Percentiles rank a stretch among this genome's conserved stretches.
Evolutionary conservation across 164 flowering plant genomes (phyloP).

Genomic region (Chimonanthus praecox): DNA sequence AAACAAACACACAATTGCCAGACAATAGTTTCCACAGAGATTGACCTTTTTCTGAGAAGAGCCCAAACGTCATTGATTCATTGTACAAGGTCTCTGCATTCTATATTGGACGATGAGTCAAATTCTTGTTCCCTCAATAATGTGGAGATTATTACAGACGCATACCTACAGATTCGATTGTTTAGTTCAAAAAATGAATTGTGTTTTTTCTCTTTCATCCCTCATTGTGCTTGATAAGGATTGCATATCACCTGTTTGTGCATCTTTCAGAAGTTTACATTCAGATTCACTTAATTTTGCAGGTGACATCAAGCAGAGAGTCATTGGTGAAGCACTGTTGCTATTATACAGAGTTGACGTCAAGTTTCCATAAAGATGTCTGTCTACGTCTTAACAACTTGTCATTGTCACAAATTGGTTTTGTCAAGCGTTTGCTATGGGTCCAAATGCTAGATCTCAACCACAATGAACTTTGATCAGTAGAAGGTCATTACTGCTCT

Average conservation of each 20-base stretch:
- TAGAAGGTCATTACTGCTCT: constrained; percentile 52
- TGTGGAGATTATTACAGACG: neutral
- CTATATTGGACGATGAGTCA: too few relatives aligned
- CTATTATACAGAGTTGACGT: constrained; percentile 23
- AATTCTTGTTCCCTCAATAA: too few relatives aligned
- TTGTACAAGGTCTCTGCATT: too few relatives aligned
- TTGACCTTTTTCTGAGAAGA: neutral
- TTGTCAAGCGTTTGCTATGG: constrained; percentile 63
- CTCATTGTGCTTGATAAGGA: neutral
- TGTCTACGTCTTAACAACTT: constrained; percentile 57
- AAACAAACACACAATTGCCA: too few relatives aligned
- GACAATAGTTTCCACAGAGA: too few relatives aligned
- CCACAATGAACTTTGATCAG: constrained; percentile 64
- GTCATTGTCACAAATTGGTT: constrained; percentile 66
- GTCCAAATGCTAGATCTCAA: constrained; percentile 89
- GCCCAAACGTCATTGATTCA: too few relatives aligned
- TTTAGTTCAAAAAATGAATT: neutral
- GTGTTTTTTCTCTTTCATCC: too few relatives aligned
- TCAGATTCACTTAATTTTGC: constrained; percentile 17
- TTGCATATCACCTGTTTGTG: neutral
- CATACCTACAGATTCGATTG: neutral
- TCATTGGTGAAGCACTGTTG: constrained; percentile 46
- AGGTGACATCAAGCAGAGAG: constrained; percentile 52
- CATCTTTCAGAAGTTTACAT: neutral
- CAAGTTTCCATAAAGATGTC: constrained; percentile 9